phyloP scores from a whole-genome alignment of 2,329 filamentous ascomycete species.

The Sarocladiaceae sp. region DNA sequence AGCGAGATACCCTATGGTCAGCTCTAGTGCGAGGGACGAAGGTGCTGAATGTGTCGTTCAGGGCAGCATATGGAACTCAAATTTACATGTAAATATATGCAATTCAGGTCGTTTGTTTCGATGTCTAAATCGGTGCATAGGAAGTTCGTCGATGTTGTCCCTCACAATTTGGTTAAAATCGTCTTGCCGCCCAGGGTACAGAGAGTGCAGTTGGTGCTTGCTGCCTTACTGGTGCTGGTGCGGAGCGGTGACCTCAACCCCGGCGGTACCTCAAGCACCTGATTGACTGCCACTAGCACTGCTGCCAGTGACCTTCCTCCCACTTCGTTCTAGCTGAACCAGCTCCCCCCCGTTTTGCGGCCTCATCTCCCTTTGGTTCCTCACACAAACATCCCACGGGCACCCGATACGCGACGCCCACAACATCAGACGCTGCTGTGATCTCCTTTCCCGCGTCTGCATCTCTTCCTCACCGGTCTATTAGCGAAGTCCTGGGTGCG shows the following conservation, averaged over 20 bases:
- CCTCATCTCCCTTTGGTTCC: constrained; percentile 9
- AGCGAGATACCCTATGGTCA: too few relatives aligned
- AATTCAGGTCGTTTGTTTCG: too few relatives aligned
- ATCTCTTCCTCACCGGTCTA: neutral
- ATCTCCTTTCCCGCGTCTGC: constrained; percentile 2
- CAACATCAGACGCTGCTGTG: neutral
- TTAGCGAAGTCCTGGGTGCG: neutral
- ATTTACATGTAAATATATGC: too few relatives aligned
- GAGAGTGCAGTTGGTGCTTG: neutral
- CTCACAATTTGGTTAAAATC: too few relatives aligned
- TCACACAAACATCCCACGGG: constrained; percentile 9
- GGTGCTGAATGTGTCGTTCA: too few relatives aligned
- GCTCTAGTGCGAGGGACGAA: too few relatives aligned
- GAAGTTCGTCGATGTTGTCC: too few relatives aligned
- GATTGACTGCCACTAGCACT: neutral
- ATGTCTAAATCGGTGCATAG: too few relatives aligned
- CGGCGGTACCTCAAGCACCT: too few relatives aligned
- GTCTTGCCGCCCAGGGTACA: too few relatives aligned
- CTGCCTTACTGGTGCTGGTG: neutral
- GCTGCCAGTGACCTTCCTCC: neutral
- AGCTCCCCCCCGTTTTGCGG: constrained; percentile 3
- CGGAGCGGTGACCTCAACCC: neutral
- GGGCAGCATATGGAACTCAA: too few relatives aligned
- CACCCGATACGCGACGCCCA: constrained; percentile 9
- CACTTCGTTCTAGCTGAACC: neutral